Conservation (phyloP, 805 yeast genomes). For the Ogataea nitratoaversa region DNA sequence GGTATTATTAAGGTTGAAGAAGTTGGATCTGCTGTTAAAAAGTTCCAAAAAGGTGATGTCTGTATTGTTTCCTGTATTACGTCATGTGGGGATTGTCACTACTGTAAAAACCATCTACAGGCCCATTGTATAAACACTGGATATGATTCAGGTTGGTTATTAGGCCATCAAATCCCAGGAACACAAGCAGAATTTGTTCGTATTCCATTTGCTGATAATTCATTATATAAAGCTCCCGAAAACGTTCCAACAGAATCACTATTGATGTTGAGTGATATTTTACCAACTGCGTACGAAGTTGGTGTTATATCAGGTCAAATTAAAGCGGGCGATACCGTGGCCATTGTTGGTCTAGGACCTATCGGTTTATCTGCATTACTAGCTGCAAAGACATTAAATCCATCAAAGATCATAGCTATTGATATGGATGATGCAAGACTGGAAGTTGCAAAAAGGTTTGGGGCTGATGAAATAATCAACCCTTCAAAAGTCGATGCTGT, state of each 20-base stretch:
- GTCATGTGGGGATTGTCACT: constrained; percentile 55
- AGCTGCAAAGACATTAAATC: constrained; percentile 50
- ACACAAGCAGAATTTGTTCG: constrained; percentile 62
- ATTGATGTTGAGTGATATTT: constrained; percentile 58
- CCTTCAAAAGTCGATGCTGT: constrained; percentile 41
- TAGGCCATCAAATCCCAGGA: constrained; percentile 60
- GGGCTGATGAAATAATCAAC: constrained; percentile 56
- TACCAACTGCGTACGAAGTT: constrained; percentile 66
- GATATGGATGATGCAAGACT: constrained; percentile 58
- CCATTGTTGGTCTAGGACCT: constrained; percentile 66
- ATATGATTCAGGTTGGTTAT: constrained; percentile 44
- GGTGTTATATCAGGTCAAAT: constrained; percentile 57
- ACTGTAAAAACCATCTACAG: constrained; percentile 51
- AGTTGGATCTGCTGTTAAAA: constrained; percentile 45
- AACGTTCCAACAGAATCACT: constrained; percentile 40
- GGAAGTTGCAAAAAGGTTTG: constrained; percentile 52
- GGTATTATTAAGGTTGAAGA: constrained; percentile 51
- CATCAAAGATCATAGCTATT: constrained; percentile 51
- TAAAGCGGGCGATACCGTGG: constrained; percentile 52
- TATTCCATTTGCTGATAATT: constrained; percentile 45
- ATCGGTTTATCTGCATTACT: constrained; percentile 62
- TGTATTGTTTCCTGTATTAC: constrained; percentile 66
- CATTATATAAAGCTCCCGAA: constrained; percentile 33
- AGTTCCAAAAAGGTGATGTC: constrained; percentile 51
- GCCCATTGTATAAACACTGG: constrained; percentile 49